Base-by-base conservation (phyloP, 2,329 filamentous ascomycete genomes). In the Amauroascus niger region DNA sequence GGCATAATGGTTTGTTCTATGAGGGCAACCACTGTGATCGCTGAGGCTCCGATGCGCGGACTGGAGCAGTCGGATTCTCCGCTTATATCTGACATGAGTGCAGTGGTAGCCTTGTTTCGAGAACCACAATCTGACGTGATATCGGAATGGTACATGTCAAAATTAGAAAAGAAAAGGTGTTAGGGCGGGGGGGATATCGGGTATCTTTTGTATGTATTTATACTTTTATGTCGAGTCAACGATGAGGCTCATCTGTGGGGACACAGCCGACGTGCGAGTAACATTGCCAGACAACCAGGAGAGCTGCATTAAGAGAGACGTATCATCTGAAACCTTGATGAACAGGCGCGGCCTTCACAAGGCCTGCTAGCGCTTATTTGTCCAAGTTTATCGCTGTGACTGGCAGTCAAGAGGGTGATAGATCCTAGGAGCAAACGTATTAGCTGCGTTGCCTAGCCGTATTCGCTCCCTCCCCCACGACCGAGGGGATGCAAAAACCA, bases 181-280 rank as follows among this genome's bases (percentile, higher is more conserved):
- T 3, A 18, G 35, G n/a, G 6, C 6, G 35, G 9, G 35, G n/a
- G 14, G 4, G 26, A 22, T 30, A 28, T 13, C 41, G 40, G 49
- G 28, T 28, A 35, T 44, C 40, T 33, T 44, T 13, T 32, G 33
- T 22, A 32, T 20, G 16, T 22, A 50, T 35, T 35, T 35, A 43
- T 40, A 33, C 28, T 51, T 20, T 35, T 16, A 26, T 37, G 28
- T 37, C 6, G 11, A 18, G 40, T 37, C 18, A n/a, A n/a, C n/a
- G 50, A 46, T 52, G 50, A 37, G 50, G 50, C 50, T 52, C 50
- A 52, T 46, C 20, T 37, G 50, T 28, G 50, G 40, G 14, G 48
- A 43, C 35, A 20, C 14, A 35, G 30, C 32, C 32, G 16, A 39
- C n/a, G 20, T 32, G 20, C 43, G 30, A 39, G 18, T 46, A 46